phyloP scores from a whole-genome alignment of 352 stramenopile species.

The Phytophthora fragariaefolia region DNA sequence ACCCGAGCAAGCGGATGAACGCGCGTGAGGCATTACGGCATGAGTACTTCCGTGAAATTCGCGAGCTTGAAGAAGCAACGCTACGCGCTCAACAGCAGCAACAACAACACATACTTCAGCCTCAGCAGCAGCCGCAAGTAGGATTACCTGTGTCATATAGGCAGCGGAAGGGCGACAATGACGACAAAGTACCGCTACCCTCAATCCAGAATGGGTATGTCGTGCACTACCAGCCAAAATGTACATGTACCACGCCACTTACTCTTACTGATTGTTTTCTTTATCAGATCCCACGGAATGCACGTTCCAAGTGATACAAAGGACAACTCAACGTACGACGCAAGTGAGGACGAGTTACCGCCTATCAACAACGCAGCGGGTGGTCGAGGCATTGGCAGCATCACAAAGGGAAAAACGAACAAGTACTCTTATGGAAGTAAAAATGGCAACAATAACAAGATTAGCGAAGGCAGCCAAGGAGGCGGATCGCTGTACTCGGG shows the following conservation, averaged over 20 bases:
- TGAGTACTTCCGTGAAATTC: constrained; percentile 90
- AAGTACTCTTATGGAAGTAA: constrained; percentile 42
- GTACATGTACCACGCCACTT: neutral
- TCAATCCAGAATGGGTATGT: constrained; percentile 58
- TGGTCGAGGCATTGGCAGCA: constrained; percentile 9
- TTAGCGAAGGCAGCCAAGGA: constrained; percentile 21
- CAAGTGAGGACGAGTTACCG: constrained; percentile 54
- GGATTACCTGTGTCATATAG: constrained; percentile 40
- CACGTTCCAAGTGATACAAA: constrained; percentile 32
- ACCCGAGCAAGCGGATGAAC: constrained; percentile 90
- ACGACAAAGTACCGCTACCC: constrained; percentile 58
- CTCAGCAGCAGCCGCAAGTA: constrained; percentile 29
- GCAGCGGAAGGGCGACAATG: constrained; percentile 56
- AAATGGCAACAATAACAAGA: constrained; percentile 37
- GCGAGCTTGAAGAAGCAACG: constrained; percentile 80
- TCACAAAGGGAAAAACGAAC: constrained; percentile 31
- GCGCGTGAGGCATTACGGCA: constrained; percentile 90
- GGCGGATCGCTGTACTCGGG: constrained; percentile 30
- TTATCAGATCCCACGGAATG: constrained; percentile 27
- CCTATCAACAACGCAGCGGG: constrained; percentile 48
- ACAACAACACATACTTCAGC: constrained; percentile 38
- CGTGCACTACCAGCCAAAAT: neutral
- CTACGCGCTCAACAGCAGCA: constrained; percentile 41
- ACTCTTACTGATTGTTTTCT: neutral
- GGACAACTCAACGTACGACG: constrained; percentile 34